These are phyloP conservation scores for Euptelea pleiosperma DNA, from an alignment of 164 flowering plant species.

Conservation along the genomic window DNA sequence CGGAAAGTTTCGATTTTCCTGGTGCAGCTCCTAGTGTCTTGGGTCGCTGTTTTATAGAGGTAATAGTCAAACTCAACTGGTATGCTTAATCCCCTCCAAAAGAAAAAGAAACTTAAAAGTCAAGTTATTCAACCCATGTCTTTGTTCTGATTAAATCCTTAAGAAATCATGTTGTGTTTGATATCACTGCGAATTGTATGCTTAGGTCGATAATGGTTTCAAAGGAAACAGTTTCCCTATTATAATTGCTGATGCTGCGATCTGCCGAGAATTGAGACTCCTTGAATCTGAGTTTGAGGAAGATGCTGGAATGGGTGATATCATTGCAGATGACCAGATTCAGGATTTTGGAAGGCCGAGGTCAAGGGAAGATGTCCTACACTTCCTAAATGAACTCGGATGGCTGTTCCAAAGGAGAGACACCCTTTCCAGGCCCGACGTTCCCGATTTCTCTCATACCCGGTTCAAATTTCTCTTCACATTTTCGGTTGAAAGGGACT, in stretches of 20 bases:
- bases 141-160: background rate
- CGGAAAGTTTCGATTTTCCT: conserved; percentile 41
- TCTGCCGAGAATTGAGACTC: conserved; percentile 66
- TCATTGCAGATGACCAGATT: conserved; percentile 29
- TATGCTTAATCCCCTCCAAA: no score
- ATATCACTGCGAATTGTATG: background rate
- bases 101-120: no score
- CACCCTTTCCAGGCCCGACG: conserved; percentile 20
- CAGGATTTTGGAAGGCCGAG: conserved; percentile 35
- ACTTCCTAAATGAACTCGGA: conserved; percentile 88
- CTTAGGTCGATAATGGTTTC: conserved; percentile 83
- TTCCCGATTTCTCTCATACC: conserved; percentile 35
- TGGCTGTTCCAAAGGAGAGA: conserved; percentile 77
- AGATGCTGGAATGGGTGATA: conserved; percentile 27
- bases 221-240: conserved; percentile 81
- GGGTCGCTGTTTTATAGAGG: conserved; percentile 94
- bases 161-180: background rate
- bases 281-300: conserved; percentile 65
- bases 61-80: conserved; percentile 51
- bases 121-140: no score
- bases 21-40: conserved; percentile 35
- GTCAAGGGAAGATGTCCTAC: conserved; percentile 61
- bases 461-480: conserved; percentile 68
- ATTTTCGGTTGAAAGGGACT: conserved; percentile 75
- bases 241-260: conserved; percentile 68